Conservation (phyloP, 2,329 filamentous ascomycete species). For the Xylariaceae sp. region DNA sequence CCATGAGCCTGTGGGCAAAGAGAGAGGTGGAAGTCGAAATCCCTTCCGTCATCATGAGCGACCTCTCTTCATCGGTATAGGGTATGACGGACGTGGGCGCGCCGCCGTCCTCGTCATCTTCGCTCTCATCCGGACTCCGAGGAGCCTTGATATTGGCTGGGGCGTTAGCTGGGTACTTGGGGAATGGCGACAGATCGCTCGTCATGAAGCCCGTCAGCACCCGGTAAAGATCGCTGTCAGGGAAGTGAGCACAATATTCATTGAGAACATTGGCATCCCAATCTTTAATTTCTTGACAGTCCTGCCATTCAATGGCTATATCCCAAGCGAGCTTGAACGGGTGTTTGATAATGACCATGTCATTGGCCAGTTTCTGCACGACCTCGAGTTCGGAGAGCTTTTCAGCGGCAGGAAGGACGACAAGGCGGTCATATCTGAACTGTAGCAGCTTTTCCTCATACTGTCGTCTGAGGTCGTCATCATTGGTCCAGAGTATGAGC, state of each 20-base stretch:
- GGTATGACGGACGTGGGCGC: constrained; percentile 52
- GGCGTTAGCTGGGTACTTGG: constrained; percentile 35
- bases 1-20: constrained; percentile 77
- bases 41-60: constrained; percentile 76
- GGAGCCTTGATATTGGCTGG: constrained; percentile 22
- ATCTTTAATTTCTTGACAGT: constrained; percentile 67
- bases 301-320: constrained; percentile 83
- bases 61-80: constrained; percentile 69
- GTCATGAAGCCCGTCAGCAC: constrained; percentile 77
- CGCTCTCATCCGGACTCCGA: constrained; percentile 47
- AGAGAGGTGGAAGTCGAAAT: constrained; percentile 65
- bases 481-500: constrained; percentile 83
- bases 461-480: constrained; percentile 76
- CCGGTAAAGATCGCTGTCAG: constrained; percentile 75
- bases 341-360: constrained; percentile 96
- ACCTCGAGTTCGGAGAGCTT: constrained; percentile 69
- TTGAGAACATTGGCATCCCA: constrained; percentile 75
- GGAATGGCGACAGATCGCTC: constrained; percentile 81
- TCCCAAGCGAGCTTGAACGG: constrained; percentile 88
- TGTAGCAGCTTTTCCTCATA: constrained; percentile 89
- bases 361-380: constrained; percentile 72
- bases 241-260: constrained; percentile 80
- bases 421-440: constrained; percentile 72
- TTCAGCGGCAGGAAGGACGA: constrained; percentile 59
- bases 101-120: constrained; percentile 55